phyloP scores from a whole-genome alignment of 768 basidiomycete species.

The Leccinum sublutescens region DNA sequence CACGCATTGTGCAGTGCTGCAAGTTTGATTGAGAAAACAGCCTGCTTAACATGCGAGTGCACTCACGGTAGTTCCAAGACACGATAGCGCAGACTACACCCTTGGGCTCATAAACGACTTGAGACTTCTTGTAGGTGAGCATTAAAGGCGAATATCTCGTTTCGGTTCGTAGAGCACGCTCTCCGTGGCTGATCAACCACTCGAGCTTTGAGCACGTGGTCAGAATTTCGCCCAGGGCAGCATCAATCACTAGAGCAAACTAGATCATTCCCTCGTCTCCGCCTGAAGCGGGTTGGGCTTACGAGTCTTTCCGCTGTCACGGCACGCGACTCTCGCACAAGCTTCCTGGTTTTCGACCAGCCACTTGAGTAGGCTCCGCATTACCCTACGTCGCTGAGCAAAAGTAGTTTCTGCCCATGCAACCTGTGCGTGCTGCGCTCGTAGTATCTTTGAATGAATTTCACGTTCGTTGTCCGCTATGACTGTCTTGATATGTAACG shows the following conservation, averaged over 20 bases:
- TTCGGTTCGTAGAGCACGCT: slow-evolving; percentile 71
- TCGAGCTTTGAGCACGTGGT: slow-evolving; percentile 95
- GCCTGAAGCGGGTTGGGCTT: slow-evolving; percentile 30
- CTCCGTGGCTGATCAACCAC: slow-evolving; percentile 87
- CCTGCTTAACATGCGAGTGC: background rate
- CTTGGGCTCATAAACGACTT: slow-evolving; percentile 85
- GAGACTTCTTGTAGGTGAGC: slow-evolving; percentile 72
- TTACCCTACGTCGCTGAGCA: slow-evolving; percentile 73
- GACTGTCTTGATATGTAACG: slow-evolving; percentile 73
- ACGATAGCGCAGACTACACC: slow-evolving; percentile 93
- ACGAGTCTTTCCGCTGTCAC: slow-evolving; percentile 96
- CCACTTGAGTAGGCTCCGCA: slow-evolving; percentile 90
- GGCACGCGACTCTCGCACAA: slow-evolving; percentile 83
- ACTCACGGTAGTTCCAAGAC: slow-evolving; percentile 91
- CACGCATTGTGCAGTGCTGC: slow-evolving; percentile 90
- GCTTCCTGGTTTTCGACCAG: slow-evolving; percentile 85
- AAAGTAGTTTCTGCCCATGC: slow-evolving; percentile 78
- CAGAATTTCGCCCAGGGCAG: slow-evolving; percentile 90
- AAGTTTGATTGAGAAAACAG: slow-evolving; percentile 2
- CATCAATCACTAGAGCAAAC: slow-evolving; percentile 72
- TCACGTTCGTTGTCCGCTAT: slow-evolving; percentile 72
- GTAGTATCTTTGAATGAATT: slow-evolving; percentile 69
- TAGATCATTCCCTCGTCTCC: background rate
- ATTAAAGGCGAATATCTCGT: slow-evolving; percentile 64
- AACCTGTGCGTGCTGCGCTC: slow-evolving; percentile 64